These are phyloP conservation scores for Sphaerostilbella broomeana DNA, from an alignment of 2,329 filamentous ascomycete species.

Conservation along the genomic window DNA sequence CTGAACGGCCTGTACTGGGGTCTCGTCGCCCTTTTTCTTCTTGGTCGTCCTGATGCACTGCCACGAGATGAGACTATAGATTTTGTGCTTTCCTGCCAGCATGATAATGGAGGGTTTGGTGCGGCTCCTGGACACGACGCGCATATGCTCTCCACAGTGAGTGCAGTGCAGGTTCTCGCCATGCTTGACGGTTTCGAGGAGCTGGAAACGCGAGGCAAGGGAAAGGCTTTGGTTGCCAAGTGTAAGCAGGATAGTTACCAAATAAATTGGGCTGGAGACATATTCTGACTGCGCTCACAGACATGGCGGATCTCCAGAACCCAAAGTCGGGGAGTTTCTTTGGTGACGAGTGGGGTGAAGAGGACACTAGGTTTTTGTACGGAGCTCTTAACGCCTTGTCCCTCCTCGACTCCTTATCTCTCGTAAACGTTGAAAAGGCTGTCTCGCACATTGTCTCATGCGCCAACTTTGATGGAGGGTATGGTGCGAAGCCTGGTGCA, in stretches of 20 bases:
- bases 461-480: conserved; percentile 90
- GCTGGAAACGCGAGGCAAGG: conserved; percentile 61
- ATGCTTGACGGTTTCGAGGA: conserved; percentile 79
- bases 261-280: no score
- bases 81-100: conserved; percentile 93
- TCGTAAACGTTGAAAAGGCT: conserved; percentile 74
- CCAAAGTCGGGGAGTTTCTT: conserved; percentile 76
- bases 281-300: conserved; percentile 31
- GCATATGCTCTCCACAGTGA: conserved; percentile 94
- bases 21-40: conserved; percentile 76
- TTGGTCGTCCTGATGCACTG: conserved; percentile 73
- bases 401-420: conserved; percentile 63
- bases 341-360: conserved; percentile 94
- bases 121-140: conserved; percentile 91
- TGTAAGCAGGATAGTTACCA: no score
- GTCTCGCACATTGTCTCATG: conserved; percentile 74
- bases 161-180: conserved; percentile 86
- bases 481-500: conserved; percentile 80
- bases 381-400: conserved; percentile 85
- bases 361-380: conserved; percentile 91
- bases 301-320: conserved; percentile 78
- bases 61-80: conserved; percentile 75
- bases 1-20: conserved; percentile 98
- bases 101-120: conserved; percentile 83
- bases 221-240: conserved; percentile 63